Base-by-base conservation (phyloP, 352 stramenopile species). In the Globisporangium camurandrum region DNA sequence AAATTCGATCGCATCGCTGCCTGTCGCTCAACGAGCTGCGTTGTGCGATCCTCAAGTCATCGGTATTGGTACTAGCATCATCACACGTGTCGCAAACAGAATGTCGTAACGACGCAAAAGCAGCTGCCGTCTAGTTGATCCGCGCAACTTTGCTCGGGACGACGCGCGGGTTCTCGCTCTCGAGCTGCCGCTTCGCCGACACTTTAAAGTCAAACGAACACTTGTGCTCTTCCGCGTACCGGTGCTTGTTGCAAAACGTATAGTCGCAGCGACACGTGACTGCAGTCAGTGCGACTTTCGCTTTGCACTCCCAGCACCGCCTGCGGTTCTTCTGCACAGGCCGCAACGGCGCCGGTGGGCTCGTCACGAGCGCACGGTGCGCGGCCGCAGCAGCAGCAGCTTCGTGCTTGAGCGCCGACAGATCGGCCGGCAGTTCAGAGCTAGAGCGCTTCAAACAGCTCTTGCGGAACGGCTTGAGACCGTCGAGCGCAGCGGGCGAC, bases 201-300 rank as follows among this genome's bases (percentile, higher is more conserved):
- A 64, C 70, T 56, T 91, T 93, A 51, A 95, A 96, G 64, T 96
- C 87, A 55, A 93, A 96, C 0, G 62, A 59, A 62, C 86, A 96
- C 30, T 70, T 67, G 77, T 96, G 88, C 54, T 95, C 71, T 42
- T 97, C 86, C 0, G 86, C 84, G 49, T 96, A 96, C 2, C 87
- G 82, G 56, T 97, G 88, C 49, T 84, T 83, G 49, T 74, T 77
- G 56, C 88, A 97, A 62, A 95, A 97, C 38, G 85, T 89, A 59
- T 86, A 95, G 46, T 87, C 84, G 68, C 88, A 97, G 23, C 80
- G 78, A 54, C 88, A 97, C 28, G 70, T 86, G 34, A 96, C 75
- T 1, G 85, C 88, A 0, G 85, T 83, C n/a, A 96, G 60, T 0
- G 77, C 79, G 6, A 96, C 74, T 62, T 96, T 96, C 43, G 75